phyloP scores from a whole-genome alignment of 2,329 filamentous ascomycete genomes.

The Verticillium nonalfalfae region DNA sequence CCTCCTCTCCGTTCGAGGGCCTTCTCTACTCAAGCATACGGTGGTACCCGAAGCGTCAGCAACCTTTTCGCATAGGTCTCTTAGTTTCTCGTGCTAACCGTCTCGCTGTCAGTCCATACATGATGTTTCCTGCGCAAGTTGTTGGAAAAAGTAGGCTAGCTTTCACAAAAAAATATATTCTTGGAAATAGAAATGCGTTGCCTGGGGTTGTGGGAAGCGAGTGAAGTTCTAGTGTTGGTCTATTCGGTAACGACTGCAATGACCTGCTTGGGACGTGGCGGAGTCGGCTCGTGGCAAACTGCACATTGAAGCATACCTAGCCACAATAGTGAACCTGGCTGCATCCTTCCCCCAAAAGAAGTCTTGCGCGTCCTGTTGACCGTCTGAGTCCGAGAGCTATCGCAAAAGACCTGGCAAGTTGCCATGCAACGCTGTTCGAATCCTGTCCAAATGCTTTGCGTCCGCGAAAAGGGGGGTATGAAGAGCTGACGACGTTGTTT shows the following conservation, averaged over 20 bases:
- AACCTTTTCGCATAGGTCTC: too few relatives aligned
- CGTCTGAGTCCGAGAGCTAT: neutral
- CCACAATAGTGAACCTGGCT: neutral
- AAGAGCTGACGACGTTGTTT: neutral
- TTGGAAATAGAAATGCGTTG: neutral
- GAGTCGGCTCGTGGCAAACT: neutral
- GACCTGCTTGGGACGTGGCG: neutral
- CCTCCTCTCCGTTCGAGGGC: neutral
- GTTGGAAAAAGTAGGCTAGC: neutral
- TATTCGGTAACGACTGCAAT: neutral
- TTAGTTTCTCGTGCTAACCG: too few relatives aligned
- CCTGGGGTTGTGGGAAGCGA: neutral
- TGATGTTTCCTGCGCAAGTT: too few relatives aligned
- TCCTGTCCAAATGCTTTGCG: neutral
- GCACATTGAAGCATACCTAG: neutral
- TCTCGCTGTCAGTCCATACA: too few relatives aligned
- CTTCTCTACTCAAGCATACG: too few relatives aligned
- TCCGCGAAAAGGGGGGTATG: neutral
- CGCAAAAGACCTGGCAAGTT: neutral
- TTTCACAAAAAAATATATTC: neutral
- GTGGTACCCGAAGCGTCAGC: too few relatives aligned
- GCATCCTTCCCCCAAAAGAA: neutral
- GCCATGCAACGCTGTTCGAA: neutral
- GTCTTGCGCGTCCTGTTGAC: neutral
- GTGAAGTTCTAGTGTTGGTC: neutral